Base-by-base conservation (phyloP, 116 monocot genomes). In the Dioscorea cayenensis region DNA sequence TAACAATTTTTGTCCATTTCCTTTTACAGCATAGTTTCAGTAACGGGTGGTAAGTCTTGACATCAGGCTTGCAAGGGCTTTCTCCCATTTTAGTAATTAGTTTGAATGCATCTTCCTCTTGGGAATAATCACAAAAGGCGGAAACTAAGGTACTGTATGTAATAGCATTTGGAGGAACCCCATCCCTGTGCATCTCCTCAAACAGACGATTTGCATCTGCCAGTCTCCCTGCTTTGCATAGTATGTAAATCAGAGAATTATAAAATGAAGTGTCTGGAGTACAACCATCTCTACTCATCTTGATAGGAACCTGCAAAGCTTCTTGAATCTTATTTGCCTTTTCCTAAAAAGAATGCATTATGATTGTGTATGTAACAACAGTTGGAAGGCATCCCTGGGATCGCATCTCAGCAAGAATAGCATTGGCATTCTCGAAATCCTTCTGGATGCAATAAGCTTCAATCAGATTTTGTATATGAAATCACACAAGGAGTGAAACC, bases 91-190 rank as follows among this genome's bases (percentile, higher is more conserved):
- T 70, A 35, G 70, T 51, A 29, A 95, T 82, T 27, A 91, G 49
- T 63, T 76, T 82, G 66, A 95, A 51, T 32, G 91, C 91, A 75
- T 74, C 65, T 36, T 83, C 82, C 49, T 77, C 88, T 65, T 80
- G 79, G 67, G 69, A 80, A 36, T 82, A 79, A 77, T 76, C 72
- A 77, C 95, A 95, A 27, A 71, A 76, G 77, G 83, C 78, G 60
- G 95, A 78, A 79, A 95, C 91, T 64, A 92, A 66, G 27, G 89
- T 95, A 80, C 85, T 89, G 67, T 81, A 95, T 38, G 95, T 95
- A 37, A 66, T 85, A 4, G 73, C 76, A 77, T 89, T 67, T 38
- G 89, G 92, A 64, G 75, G 62, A 25, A 80, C 72, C 18, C 87
- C 85, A 71, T 48, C 84, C 8, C 68, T 78, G 32, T 51, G 60